Evolutionary conservation across 2,329 filamentous ascomycete species (phyloP), one percentile per base, ranked within the genome.

Genomic region (Myrmaecium sp.): DNA sequence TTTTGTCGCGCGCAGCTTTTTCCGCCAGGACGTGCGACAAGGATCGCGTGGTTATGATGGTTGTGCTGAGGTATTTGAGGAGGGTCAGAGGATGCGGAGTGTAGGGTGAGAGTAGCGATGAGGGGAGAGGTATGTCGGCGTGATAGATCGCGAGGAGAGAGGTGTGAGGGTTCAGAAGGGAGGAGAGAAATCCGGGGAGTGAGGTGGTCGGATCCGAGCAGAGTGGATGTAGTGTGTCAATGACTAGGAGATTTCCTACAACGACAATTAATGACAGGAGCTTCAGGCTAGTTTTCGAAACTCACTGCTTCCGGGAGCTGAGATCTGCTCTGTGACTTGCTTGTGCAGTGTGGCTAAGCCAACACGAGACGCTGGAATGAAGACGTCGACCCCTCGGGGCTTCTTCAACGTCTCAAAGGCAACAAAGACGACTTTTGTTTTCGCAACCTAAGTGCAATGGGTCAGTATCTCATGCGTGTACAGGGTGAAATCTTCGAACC

Each of bases 51-150:
- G 68, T 72, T 32, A 95, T 63, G 28, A 95, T 67, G 3, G 82
- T 75, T 3, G 89, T 98, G n/a, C 84, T 80, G 31, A 94, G 71
- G 51, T 91, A 91, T 23, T 65, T 68, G 13, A 95, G 61, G 1
- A 83, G 57, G 2, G 72, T 72, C 8, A 91, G 60, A 0, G 82
- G 71, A 15, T 40, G 39, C 18, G 30, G 51, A 16, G 46, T 50
- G 64, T 18, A 44, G 30, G 25, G 42, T 38, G 17, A 16, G 14
- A 17, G 8, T 10, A 33, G 27, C 4, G 46, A 51, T 5, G 20
- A 16, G 10, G 28, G 57, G 39, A 70, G 51, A 1, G 81, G 76
- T 4, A 86, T 64, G 51, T 95, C 86, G 27, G 66, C 60, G 56
- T 95, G 89, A 50, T 91, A 92, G 32, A 77, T 68, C 22, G 73